A percentile compares a stretch with the other conserved stretches of the same genome.
Conservation (phyloP, 352 stramenopile species). For the Thalassiosira mediterranea region DNA sequence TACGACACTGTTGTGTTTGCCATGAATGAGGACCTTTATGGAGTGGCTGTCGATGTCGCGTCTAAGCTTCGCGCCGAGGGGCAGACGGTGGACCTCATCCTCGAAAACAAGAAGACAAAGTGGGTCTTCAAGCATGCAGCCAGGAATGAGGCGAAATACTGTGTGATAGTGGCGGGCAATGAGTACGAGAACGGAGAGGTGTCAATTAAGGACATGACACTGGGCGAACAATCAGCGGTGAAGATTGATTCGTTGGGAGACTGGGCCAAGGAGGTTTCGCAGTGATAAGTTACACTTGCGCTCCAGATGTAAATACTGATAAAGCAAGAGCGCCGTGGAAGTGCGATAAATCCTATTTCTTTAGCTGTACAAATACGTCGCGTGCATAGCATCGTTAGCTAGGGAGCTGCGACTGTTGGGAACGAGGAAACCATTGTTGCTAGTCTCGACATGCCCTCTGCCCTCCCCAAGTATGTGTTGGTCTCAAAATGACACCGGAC, state of each 20-base stretch:
- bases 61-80: constrained; percentile 71
- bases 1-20: constrained; percentile 83
- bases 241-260: constrained; percentile 61
- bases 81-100: constrained; percentile 85
- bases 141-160: constrained; percentile 76
- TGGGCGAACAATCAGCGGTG: constrained; percentile 60
- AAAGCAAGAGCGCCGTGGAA: too few relatives aligned
- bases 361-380: too few relatives aligned
- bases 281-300: constrained; percentile 12
- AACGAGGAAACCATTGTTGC: too few relatives aligned
- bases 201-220: constrained; percentile 74
- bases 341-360: too few relatives aligned
- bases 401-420: too few relatives aligned
- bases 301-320: too few relatives aligned
- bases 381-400: too few relatives aligned
- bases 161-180: constrained; percentile 74
- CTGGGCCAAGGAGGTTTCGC: constrained; percentile 41
- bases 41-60: constrained; percentile 69
- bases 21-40: constrained; percentile 73
- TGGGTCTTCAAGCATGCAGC: constrained; percentile 87
- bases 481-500: background rate
- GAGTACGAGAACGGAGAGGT: constrained; percentile 80
- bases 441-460: too few relatives aligned
- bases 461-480: too few relatives aligned
- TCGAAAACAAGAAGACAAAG: constrained; percentile 87